Base-by-base conservation (phyloP, 2,329 filamentous ascomycete species). In the Fusarium tanahbumbuense region DNA sequence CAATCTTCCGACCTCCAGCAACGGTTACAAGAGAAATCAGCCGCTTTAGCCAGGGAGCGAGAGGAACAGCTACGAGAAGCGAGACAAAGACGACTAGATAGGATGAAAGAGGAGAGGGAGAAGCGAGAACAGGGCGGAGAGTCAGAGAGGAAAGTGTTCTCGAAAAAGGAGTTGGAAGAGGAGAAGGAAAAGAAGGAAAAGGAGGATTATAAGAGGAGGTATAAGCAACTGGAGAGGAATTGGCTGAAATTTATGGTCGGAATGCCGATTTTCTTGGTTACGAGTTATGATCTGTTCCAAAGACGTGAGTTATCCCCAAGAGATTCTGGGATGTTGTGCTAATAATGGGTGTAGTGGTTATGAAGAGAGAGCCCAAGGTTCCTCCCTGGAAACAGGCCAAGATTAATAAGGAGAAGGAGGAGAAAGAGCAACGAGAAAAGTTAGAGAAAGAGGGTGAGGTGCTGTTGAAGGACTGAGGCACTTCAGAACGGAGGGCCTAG, bases 271-370 rank as follows among this genome's bases (percentile, higher is more conserved):
- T 71, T 88, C 7, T 64, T 88, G 16, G 86, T 89, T 52, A 86
- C 85, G 27, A 87, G 86, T 23, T 88, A 86, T 66, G 83, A 82
- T 54, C 74, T 89, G 5, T 88, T 85, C 75, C 82, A 87, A 47
- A 78, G 84, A 76, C 73, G 84, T 85, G 61, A 78, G 84, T 81
- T 37, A 9, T 10, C 16, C 12, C 7, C 4, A 2, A 4, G 9
- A 12, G 22, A 6, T 7, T 2, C 1, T 12, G 6, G 3, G 15
- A 27, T 28, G 8, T 8, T 11, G 18, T 13, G 15, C 64, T 71
- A 50, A 67, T 4, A 7, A 12, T 4, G 8, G 12, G 15, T 6
- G 16, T 47, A 80, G 78, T 81, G 69, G 78, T 68, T 8, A 60
- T 79, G 47, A 78, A 78, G 9, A 73, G 78, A 55, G 64, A 73